Conservation (phyloP, 108 stramenopile genomes). For the Cyclotella cryptica region DNA sequence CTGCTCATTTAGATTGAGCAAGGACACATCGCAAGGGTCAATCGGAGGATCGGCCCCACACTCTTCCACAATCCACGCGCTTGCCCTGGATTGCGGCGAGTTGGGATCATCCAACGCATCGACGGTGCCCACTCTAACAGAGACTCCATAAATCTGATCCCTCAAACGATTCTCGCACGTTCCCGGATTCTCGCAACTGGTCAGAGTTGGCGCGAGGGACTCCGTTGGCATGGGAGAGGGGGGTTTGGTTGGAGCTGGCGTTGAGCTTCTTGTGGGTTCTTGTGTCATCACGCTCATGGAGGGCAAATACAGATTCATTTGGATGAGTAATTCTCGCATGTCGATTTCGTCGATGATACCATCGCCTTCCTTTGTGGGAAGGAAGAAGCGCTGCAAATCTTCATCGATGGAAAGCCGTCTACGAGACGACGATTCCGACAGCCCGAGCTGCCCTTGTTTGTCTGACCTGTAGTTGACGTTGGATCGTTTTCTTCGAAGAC, state of each 20-base stretch:
- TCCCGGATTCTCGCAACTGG: conserved; percentile 38
- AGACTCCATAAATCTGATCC: conserved; percentile 36
- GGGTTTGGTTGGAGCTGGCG: conserved; percentile 15
- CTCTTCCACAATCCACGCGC: conserved; percentile 51
- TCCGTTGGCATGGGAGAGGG: conserved; percentile 12
- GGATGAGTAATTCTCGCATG: conserved; percentile 15
- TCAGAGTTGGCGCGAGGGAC: conserved; percentile 25
- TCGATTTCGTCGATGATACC: conserved; percentile 17
- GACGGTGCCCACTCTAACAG: conserved; percentile 39
- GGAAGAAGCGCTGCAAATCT: conserved; percentile 22
- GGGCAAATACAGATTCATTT: conserved; percentile 11
- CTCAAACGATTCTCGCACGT: conserved; percentile 49
- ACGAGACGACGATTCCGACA: conserved; percentile 11
- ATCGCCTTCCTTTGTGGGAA: conserved; percentile 4
- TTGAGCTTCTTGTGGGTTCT: conserved; percentile 7
- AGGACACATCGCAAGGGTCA: conserved; percentile 40
- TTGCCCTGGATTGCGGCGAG: conserved; percentile 46
- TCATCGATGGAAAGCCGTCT: conserved; percentile 10
- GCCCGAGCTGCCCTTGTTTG: neutral
- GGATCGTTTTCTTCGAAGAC: conserved; percentile 31
- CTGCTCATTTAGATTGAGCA: conserved; percentile 58
- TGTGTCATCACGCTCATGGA: conserved; percentile 1
- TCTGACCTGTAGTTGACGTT: neutral
- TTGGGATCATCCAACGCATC: conserved; percentile 33
- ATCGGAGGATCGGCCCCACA: conserved; percentile 40